These are phyloP conservation scores for Lactifluus hygrophoroides DNA, from an alignment of 768 basidiomycete species.

Conservation along the genomic window DNA sequence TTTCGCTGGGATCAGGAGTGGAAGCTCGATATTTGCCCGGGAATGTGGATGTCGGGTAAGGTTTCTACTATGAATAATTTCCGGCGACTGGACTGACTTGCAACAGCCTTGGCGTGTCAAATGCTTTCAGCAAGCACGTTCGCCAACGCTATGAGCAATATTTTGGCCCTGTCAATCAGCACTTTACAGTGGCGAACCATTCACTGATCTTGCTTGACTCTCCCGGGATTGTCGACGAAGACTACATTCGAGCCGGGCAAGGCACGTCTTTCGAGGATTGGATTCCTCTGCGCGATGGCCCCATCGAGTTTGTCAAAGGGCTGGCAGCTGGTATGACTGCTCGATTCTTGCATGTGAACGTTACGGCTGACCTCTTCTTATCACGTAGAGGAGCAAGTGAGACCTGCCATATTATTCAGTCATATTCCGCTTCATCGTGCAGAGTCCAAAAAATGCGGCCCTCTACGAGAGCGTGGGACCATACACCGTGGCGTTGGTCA, in stretches of 20 bases:
- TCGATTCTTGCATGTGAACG: not conserved
- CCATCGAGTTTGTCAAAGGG: constrained; percentile 52
- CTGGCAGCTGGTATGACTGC: constrained; percentile 28
- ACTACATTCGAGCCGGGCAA: constrained; percentile 53
- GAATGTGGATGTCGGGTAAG: constrained; percentile 80
- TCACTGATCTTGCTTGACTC: constrained; percentile 67
- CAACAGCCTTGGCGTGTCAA: constrained; percentile 12
- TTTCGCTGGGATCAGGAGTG: constrained; percentile 37
- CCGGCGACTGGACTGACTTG: not conserved
- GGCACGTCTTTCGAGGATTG: constrained; percentile 46
- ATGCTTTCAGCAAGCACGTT: constrained; percentile 28
- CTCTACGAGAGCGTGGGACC: constrained; percentile 58
- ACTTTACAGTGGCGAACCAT: constrained; percentile 56
- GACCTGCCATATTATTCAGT: constrained; percentile 61
- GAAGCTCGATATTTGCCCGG: constrained; percentile 73
- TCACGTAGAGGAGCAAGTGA: constrained; percentile 18
- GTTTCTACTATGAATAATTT: not conserved
- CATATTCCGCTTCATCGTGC: constrained; percentile 82
- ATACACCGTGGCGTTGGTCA: constrained; percentile 71
- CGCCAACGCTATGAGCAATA: constrained; percentile 47
- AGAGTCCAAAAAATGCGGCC: constrained; percentile 69
- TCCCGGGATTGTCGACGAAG: constrained; percentile 76
- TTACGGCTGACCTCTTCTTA: not conserved
- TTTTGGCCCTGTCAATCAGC: constrained; percentile 65
- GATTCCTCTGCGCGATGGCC: constrained; percentile 43